These are phyloP conservation scores for Lasiodiplodia citricola DNA, from an alignment of 2,329 filamentous ascomycete genomes.

Conservation along the genomic window DNA sequence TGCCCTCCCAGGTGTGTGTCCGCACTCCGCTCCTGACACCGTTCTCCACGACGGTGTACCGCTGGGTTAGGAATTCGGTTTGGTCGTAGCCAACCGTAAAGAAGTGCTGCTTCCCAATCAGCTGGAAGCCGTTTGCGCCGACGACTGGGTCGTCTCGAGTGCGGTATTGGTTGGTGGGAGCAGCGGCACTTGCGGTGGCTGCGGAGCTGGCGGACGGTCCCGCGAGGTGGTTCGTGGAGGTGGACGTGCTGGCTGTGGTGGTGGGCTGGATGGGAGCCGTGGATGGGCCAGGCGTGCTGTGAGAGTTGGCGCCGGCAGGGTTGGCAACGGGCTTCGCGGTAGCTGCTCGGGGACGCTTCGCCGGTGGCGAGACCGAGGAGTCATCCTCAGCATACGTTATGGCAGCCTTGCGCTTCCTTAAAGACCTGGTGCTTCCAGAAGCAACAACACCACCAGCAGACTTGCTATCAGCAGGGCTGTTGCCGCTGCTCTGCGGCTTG, in stretches of 20 bases:
- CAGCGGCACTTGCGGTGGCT: neutral
- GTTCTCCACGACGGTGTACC: neutral
- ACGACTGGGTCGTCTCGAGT: neutral
- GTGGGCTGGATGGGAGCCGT: neutral
- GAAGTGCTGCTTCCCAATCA: neutral
- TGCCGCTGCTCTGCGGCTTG: neutral
- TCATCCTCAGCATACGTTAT: neutral
- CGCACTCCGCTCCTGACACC: neutral
- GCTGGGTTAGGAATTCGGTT: neutral
- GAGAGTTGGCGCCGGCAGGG: no score
- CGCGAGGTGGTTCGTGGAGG: neutral
- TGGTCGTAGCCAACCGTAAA: neutral
- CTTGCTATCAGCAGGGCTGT: neutral
- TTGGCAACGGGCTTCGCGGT: neutral
- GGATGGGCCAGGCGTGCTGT: neutral
- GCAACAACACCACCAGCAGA: fast-evolving
- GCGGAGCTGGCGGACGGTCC: neutral
- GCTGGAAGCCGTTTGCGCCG: neutral
- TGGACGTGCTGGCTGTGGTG: neutral
- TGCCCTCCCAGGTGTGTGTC: neutral
- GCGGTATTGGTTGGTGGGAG: neutral
- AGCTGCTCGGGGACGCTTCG: neutral
- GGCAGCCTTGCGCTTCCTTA: neutral
- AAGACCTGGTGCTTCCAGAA: neutral
- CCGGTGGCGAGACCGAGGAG: fast-evolving